A percentile compares a stretch with the other conserved stretches of the same genome.
phyloP scores from a whole-genome alignment of 2,329 filamentous ascomycete species.

The Pyrenophora tritici-repentis region DNA sequence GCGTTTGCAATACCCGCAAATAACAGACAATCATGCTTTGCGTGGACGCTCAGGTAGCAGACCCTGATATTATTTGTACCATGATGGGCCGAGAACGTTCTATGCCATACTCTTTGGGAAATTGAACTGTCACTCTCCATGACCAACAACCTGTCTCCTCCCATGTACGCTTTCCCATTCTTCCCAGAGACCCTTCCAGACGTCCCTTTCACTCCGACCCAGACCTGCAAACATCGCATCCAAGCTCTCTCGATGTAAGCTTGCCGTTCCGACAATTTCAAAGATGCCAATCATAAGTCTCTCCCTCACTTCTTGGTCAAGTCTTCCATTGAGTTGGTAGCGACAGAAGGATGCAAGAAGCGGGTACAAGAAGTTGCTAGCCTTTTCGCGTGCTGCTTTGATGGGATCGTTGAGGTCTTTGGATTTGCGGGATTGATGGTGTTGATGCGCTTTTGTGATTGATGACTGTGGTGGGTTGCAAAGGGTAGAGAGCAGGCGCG shows the following conservation, averaged over 20 bases:
- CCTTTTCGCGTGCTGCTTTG: slow-evolving; percentile 62
- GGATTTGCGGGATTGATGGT: slow-evolving; percentile 25
- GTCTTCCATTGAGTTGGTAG: slow-evolving; percentile 55
- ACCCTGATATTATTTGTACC: neutral
- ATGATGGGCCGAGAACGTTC: neutral
- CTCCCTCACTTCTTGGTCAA: slow-evolving; percentile 59
- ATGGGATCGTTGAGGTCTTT: slow-evolving; percentile 62
- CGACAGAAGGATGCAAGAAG: slow-evolving; percentile 62
- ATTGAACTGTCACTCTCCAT: slow-evolving; percentile 5
- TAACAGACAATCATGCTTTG: no score
- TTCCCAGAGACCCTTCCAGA: slow-evolving; percentile 46
- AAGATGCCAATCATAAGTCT: slow-evolving; percentile 63
- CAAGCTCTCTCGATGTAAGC: slow-evolving; percentile 36
- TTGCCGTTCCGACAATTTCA: slow-evolving; percentile 40
- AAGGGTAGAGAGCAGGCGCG: slow-evolving; percentile 63
- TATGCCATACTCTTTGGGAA: neutral
- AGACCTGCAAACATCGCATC: slow-evolving; percentile 48
- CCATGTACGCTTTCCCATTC: slow-evolving; percentile 43
- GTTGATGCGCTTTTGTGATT: slow-evolving; percentile 51
- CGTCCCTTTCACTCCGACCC: slow-evolving; percentile 37
- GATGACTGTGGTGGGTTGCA: slow-evolving; percentile 65
- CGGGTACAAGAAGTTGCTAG: slow-evolving; percentile 62
- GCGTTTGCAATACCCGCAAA: no score
- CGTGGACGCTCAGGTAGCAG: no score
- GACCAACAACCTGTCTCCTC: slow-evolving; percentile 18